Evolutionary conservation across 2,329 filamentous ascomycete species (phyloP).

Genomic region (Colletotrichum spinosum): DNA sequence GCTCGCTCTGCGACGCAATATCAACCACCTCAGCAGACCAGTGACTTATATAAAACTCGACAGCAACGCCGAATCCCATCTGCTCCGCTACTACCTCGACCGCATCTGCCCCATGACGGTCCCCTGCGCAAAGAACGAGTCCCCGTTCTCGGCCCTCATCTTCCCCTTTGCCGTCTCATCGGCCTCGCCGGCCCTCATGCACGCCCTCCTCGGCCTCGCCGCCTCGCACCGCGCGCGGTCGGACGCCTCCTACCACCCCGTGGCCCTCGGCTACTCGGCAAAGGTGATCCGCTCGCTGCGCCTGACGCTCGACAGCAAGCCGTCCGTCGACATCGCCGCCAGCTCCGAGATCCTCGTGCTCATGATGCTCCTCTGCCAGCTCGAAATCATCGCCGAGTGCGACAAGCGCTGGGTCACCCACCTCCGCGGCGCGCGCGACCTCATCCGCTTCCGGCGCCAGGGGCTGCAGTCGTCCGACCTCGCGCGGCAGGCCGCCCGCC

Average conservation of each 20-base stretch:
- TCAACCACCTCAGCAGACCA: slow-evolving; percentile 13
- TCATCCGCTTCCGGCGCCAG: slow-evolving; percentile 51
- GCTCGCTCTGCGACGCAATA: slow-evolving; percentile 20
- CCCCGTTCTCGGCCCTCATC: slow-evolving; percentile 35
- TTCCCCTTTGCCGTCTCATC: slow-evolving; percentile 37
- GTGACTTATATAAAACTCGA: slow-evolving; percentile 27
- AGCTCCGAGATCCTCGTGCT: slow-evolving; percentile 36
- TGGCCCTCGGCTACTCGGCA: slow-evolving; percentile 35
- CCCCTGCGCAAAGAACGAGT: slow-evolving; percentile 26
- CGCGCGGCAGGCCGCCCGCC: slow-evolving; percentile 2
- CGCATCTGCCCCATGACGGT: slow-evolving; percentile 37
- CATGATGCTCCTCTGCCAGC: slow-evolving; percentile 38
- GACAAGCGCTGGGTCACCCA: slow-evolving; percentile 57
- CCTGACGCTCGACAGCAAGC: slow-evolving; percentile 18
- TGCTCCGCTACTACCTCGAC: slow-evolving; percentile 36
- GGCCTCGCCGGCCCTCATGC: slow-evolving; percentile 35
- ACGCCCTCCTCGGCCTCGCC: slow-evolving; percentile 36
- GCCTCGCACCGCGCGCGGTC: slow-evolving; percentile 36
- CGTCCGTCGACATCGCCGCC: slow-evolving; percentile 24
- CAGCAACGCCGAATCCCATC: slow-evolving; percentile 22
- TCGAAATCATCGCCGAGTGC: slow-evolving; percentile 45
- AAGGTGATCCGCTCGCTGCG: slow-evolving; percentile 36
- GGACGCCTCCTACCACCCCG: slow-evolving; percentile 21
- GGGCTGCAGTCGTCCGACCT: slow-evolving; percentile 7
- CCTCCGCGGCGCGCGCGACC: slow-evolving; percentile 54